phyloP scores from a whole-genome alignment of 768 basidiomycete species.

The Paxillus rubicundulus region DNA sequence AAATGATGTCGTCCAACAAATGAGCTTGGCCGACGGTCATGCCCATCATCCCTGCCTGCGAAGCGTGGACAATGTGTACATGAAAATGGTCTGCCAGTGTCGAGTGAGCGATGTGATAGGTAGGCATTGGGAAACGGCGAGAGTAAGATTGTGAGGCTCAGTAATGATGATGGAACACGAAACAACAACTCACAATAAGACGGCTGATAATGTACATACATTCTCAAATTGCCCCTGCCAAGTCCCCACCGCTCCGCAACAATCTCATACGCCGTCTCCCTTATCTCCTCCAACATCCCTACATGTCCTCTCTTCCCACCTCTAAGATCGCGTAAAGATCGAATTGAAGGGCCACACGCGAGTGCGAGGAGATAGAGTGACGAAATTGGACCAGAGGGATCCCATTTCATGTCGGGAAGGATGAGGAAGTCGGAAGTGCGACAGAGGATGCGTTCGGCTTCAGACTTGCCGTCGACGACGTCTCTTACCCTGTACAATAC shows the following conservation, averaged over 20 bases:
- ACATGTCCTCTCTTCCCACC: slow-evolving; percentile 52
- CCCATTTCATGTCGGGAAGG: slow-evolving; percentile 98
- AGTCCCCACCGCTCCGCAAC: slow-evolving; percentile 69
- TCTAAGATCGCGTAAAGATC: slow-evolving; percentile 72
- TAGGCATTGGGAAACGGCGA: not conserved
- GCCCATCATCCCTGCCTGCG: slow-evolving; percentile 55
- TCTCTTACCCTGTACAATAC: slow-evolving; percentile 68
- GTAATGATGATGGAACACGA: not conserved
- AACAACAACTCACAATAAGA: slow-evolving; percentile 72
- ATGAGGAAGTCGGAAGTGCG: slow-evolving; percentile 68
- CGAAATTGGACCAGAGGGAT: slow-evolving; percentile 56
- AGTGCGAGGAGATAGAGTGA: slow-evolving; percentile 88
- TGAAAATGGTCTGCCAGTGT: slow-evolving; percentile 84
- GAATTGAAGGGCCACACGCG: slow-evolving; percentile 56
- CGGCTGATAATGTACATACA: slow-evolving; percentile 95
- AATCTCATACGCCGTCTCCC: slow-evolving; percentile 47
- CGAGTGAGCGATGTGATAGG: not conserved
- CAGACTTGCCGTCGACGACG: slow-evolving; percentile 73
- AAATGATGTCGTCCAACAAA: slow-evolving; percentile 88
- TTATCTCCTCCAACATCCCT: slow-evolving; percentile 63
- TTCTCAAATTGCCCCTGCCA: slow-evolving; percentile 55
- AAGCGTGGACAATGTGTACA: slow-evolving; percentile 84
- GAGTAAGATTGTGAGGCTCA: not conserved
- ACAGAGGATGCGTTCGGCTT: slow-evolving; percentile 70
- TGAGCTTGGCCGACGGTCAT: slow-evolving; percentile 90